A percentile compares a stretch with the other conserved stretches of the same genome.
phyloP scores from a whole-genome alignment of 371 early-diverging fungal genomes.

The Parasitella parasitica region DNA sequence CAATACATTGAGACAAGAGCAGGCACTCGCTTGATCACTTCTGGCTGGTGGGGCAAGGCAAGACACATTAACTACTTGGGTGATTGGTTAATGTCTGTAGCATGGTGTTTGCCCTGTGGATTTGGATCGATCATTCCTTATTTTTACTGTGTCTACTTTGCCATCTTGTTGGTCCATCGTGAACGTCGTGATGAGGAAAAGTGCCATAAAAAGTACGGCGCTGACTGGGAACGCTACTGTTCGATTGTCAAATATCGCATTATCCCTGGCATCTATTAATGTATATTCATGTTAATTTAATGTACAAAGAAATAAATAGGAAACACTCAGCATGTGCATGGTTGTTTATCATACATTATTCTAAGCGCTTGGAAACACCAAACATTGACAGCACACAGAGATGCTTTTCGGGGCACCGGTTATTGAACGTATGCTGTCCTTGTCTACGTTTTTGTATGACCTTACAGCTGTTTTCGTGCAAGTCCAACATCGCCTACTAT shows the following conservation, averaged over 20 bases:
- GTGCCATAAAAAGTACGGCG: constrained; percentile 89
- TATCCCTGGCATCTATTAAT: constrained; percentile 65
- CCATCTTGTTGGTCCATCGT: constrained; percentile 84
- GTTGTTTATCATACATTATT: too few species aligned
- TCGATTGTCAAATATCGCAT: constrained; percentile 82
- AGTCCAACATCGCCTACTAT: too few species aligned
- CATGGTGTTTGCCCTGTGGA: constrained; percentile 82
- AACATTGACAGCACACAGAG: too few species aligned
- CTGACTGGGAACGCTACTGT: constrained; percentile 90
- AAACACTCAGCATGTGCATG: too few species aligned
- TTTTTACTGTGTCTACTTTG: constrained; percentile 91
- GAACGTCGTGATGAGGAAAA: constrained; percentile 85
- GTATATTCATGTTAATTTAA: too few species aligned
- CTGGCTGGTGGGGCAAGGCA: constrained; percentile 94
- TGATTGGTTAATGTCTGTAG: constrained; percentile 85
- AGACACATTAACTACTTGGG: constrained; percentile 93
- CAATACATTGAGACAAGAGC: constrained; percentile 79
- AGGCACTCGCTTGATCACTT: constrained; percentile 78
- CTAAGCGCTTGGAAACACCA: too few species aligned
- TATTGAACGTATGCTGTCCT: too few species aligned
- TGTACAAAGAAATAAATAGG: too few species aligned
- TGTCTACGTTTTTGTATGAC: too few species aligned
- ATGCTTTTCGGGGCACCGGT: too few species aligned
- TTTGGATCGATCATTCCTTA: constrained; percentile 78
- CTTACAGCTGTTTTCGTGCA: too few species aligned